These are phyloP conservation scores for Pyrus bretschneideri DNA, from an alignment of 306 rosid genomes.

Conservation along the genomic window DNA sequence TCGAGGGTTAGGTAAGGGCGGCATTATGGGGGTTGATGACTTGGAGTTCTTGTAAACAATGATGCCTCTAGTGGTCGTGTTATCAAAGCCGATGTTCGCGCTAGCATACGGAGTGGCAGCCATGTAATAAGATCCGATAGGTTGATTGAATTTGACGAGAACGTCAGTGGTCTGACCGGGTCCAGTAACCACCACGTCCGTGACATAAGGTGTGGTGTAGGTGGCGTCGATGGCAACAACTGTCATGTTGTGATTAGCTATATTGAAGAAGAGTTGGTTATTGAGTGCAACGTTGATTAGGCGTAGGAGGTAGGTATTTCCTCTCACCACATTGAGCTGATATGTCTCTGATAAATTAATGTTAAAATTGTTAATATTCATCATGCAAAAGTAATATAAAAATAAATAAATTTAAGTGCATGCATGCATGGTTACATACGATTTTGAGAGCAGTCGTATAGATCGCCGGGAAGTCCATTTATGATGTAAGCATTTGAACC, in stretches of 20 bases:
- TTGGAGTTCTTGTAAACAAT: slow-evolving; percentile 24
- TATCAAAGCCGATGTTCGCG: neutral
- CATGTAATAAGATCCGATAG: slow-evolving; percentile 52
- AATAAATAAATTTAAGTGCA: neutral
- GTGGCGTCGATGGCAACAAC: slow-evolving; percentile 58
- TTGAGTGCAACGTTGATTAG: slow-evolving; percentile 62
- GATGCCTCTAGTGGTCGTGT: slow-evolving; percentile 33
- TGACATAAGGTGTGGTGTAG: slow-evolving; percentile 42
- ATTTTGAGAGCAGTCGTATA: slow-evolving; percentile 38
- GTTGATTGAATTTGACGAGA: slow-evolving; percentile 35
- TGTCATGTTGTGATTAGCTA: slow-evolving; percentile 57
- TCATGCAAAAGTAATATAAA: neutral
- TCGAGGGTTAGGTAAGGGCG: slow-evolving; percentile 20
- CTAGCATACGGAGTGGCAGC: slow-evolving; percentile 34
- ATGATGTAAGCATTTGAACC: slow-evolving; percentile 49
- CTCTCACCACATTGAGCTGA: slow-evolving; percentile 32
- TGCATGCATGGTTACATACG: slow-evolving; percentile 20
- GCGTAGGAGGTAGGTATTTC: slow-evolving; percentile 51
- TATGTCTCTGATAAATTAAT: slow-evolving; percentile 20
- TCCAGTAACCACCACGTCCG: slow-evolving; percentile 33
- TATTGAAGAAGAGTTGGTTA: slow-evolving; percentile 47
- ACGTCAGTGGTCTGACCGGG: slow-evolving; percentile 72
- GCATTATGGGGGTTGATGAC: slow-evolving; percentile 31
- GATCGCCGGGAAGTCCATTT: slow-evolving; percentile 60
- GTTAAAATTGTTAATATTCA: neutral